Base-by-base conservation (phyloP, 2,329 filamentous ascomycete species). In the Hirsutella thompsonii region DNA sequence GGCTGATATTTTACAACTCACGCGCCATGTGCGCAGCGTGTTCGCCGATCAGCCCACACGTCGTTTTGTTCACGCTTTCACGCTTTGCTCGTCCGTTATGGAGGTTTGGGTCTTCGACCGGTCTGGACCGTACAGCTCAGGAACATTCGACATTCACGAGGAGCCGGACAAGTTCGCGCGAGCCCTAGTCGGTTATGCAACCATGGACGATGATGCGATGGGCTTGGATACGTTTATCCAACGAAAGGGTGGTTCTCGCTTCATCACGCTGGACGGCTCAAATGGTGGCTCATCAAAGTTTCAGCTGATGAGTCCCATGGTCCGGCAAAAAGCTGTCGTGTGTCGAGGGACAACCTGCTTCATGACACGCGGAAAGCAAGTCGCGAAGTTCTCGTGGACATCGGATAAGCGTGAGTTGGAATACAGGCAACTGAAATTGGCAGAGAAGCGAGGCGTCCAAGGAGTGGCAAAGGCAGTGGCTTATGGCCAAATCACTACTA, bases 381-480 rank as follows among this genome's bases (percentile, higher is more conserved):
- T 53, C 11, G 46, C 47, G 10, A 53, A 50, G n/a, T 50, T 53
- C 23, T 44, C 44, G 8, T 45, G 43, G 36, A 29, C 30, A 18
- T 41, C 28, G 3, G 36, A 42, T 11, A 32, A 38, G 26, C 43
- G 36, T 13, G 37, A 35, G 13, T 39, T 38, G 1, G 52, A 54
- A 23, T 38, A 45, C 1, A 26, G 39, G 11, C 38, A 52, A 2
- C 42, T 53, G 3, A 46, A 45, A 21, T 41, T 46, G 2, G 45
- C 40, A 1, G 43, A 45, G n/a, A 30, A 46, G 8, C 39, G 41
- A 13, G 45, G 46, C 3, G 46, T 51, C 8, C 35, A 44, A 33
- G 47, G 49, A 1, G 46, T 52, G 19, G 37, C 38, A 0, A 41
- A 44, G 23, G 43, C 48, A 1, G 38, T 49, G 3, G 47, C 48